phyloP scores from a whole-genome alignment of 2,329 filamentous ascomycete genomes.

The Penicillium sp. region DNA sequence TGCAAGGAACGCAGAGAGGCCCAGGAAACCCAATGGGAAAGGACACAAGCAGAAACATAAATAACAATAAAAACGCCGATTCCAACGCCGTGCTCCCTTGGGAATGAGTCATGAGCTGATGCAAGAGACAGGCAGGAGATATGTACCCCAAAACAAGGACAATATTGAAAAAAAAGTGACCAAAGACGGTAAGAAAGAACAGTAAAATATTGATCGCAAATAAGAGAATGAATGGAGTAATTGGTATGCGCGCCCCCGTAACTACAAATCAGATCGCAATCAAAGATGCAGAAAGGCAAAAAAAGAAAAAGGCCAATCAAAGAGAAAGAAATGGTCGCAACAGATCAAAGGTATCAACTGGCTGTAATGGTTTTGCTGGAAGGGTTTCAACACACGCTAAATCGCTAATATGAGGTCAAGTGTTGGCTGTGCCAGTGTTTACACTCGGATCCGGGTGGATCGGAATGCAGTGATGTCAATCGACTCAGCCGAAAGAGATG shows the following conservation, averaged over 20 bases:
- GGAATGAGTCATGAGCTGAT: conserved; percentile 17
- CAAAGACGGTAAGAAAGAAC: conserved; percentile 11
- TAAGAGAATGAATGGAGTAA: conserved; percentile 1
- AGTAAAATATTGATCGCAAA: background rate
- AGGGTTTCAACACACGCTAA: conserved; percentile 23
- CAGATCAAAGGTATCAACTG: conserved; percentile 12
- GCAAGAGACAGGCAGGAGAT: conserved; percentile 17
- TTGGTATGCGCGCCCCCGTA: background rate
- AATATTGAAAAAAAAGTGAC: background rate
- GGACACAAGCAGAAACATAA: background rate
- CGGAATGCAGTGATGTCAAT: conserved; percentile 39
- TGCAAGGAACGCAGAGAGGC: background rate
- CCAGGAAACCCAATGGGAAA: conserved; percentile 2
- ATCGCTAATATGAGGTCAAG: conserved; percentile 17
- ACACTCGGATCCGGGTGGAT: conserved; percentile 26
- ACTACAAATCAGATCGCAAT: background rate
- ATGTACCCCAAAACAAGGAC: conserved; percentile 2
- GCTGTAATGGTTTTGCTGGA: conserved; percentile 16
- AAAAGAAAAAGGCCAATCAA: background rate
- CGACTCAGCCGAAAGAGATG: conserved; percentile 35
- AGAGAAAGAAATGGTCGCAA: conserved; percentile 11
- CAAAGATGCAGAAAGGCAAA: conserved; percentile 6
- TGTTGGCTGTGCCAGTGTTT: background rate
- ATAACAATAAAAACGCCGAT: conserved; percentile 11
- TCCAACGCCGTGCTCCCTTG: conserved; percentile 25